These are phyloP conservation scores for Phytophthora idaei DNA, from an alignment of 352 stramenopile species.

Conservation along the genomic window DNA sequence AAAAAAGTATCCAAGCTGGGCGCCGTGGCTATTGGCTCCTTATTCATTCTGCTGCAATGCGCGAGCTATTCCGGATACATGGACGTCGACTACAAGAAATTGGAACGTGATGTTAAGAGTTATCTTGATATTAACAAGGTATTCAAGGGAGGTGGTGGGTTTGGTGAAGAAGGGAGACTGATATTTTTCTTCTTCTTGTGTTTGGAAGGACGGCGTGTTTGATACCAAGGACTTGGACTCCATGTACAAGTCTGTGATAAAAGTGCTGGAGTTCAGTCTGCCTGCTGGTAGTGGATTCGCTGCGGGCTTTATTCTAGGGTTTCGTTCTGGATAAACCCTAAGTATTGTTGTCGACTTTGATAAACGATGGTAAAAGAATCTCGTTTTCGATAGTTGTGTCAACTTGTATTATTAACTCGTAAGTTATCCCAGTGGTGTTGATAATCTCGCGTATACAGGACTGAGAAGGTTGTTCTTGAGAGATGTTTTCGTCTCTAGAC, in stretches of 20 bases:
- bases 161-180: neutral
- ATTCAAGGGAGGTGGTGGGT: neutral
- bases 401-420: no score
- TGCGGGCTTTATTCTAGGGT: slow-evolving; percentile 76
- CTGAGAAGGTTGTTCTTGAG: slow-evolving; percentile 19
- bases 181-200: neutral
- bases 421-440: slow-evolving; percentile 4
- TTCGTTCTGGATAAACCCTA: slow-evolving; percentile 61
- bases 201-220: slow-evolving; percentile 68
- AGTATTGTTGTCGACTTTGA: no score
- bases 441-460: slow-evolving; percentile 21
- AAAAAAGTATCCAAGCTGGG: slow-evolving; percentile 93
- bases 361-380: no score
- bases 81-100: slow-evolving; percentile 91
- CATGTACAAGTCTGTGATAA: slow-evolving; percentile 78
- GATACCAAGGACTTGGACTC: slow-evolving; percentile 81
- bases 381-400: no score
- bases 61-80: slow-evolving; percentile 92
- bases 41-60: slow-evolving; percentile 90
- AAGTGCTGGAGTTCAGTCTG: slow-evolving; percentile 80
- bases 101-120: slow-evolving; percentile 77
- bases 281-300: slow-evolving; percentile 79
- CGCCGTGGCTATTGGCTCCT: slow-evolving; percentile 79
- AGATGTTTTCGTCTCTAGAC: no score
- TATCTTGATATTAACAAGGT: slow-evolving; percentile 87